Evolutionary conservation across 257 asterid species (phyloP).

Genomic region (Petunia secreta): DNA sequence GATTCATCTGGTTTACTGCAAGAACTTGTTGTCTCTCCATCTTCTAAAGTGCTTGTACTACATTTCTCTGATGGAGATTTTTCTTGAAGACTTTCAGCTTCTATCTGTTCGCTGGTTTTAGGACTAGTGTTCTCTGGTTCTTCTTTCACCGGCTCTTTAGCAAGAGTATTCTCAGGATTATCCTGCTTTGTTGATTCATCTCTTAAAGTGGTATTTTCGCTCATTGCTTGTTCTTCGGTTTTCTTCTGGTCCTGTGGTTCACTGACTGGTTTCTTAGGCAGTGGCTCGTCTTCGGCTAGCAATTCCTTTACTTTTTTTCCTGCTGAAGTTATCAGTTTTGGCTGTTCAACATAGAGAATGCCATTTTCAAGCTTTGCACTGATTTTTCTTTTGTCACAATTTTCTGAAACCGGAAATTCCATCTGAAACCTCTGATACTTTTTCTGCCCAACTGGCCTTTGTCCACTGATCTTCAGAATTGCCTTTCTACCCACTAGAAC

Average conservation of each 20-base stretch:
- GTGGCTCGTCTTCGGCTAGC: slow-evolving; percentile 17
- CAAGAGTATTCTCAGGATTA: neutral
- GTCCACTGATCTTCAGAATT: slow-evolving; percentile 59
- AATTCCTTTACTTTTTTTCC: slow-evolving; percentile 20
- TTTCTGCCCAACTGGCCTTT: slow-evolving; percentile 39
- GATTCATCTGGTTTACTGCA: no score
- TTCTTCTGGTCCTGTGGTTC: slow-evolving; percentile 8
- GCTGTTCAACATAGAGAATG: slow-evolving; percentile 53
- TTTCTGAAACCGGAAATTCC: slow-evolving; percentile 43
- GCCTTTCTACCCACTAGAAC: slow-evolving; percentile 58
- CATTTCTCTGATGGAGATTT: slow-evolving; percentile 22
- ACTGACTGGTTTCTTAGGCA: neutral
- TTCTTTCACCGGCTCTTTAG: slow-evolving; percentile 20
- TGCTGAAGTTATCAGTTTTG: slow-evolving; percentile 36
- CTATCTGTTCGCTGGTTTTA: no score
- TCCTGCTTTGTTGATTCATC: slow-evolving; percentile 19
- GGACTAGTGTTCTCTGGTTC: slow-evolving; percentile 6
- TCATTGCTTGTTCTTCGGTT: slow-evolving; percentile 21
- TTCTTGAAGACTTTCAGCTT: no score
- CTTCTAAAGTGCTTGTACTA: neutral
- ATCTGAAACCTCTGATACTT: slow-evolving; percentile 46
- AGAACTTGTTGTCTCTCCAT: no score
- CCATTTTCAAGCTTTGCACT: slow-evolving; percentile 48
- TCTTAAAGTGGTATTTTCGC: slow-evolving; percentile 1
- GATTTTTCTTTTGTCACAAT: slow-evolving; percentile 45